These are phyloP conservation scores for Besnoitia besnoiti DNA, from an alignment of 169 alveolate species.

Conservation along the genomic window DNA sequence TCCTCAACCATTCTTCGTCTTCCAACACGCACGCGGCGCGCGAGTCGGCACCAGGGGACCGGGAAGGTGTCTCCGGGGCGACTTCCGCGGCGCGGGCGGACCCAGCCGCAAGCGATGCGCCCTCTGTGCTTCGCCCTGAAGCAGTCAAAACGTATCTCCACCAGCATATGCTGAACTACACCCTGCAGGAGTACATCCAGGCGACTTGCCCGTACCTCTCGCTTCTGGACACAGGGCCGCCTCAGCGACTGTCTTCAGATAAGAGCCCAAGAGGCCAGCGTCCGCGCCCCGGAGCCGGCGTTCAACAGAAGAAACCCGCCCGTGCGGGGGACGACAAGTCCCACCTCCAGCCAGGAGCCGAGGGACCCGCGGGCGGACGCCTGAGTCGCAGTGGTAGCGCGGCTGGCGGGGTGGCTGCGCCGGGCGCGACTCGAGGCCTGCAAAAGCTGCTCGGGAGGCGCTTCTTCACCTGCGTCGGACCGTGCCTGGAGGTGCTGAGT, in stretches of 20 bases:
- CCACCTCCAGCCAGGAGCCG: too few relatives aligned
- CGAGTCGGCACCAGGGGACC: not conserved
- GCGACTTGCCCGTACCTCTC: slow-evolving; percentile 7
- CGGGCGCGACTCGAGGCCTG: not conserved
- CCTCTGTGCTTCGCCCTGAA: not conserved
- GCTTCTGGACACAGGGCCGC: not conserved
- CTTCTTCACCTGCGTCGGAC: not conserved
- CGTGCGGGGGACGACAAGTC: too few relatives aligned
- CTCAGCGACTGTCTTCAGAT: not conserved
- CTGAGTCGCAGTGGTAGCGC: slow-evolving; percentile 5
- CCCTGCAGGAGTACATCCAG: not conserved
- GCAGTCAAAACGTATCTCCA: not conserved
- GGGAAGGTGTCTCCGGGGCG: not conserved
- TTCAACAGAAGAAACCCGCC: too few relatives aligned
- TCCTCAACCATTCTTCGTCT: not conserved
- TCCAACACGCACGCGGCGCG: not conserved
- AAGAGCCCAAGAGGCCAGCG: not conserved
- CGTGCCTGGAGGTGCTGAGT: not conserved
- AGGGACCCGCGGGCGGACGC: too few relatives aligned
- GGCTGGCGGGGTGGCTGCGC: not conserved
- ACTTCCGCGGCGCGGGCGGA: not conserved
- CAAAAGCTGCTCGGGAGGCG: not conserved
- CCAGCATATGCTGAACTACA: not conserved
- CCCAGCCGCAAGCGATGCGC: not conserved
- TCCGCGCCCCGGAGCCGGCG: not conserved